Base-by-base conservation (phyloP, 2,329 filamentous ascomycete species). In the Nemania sp. region DNA sequence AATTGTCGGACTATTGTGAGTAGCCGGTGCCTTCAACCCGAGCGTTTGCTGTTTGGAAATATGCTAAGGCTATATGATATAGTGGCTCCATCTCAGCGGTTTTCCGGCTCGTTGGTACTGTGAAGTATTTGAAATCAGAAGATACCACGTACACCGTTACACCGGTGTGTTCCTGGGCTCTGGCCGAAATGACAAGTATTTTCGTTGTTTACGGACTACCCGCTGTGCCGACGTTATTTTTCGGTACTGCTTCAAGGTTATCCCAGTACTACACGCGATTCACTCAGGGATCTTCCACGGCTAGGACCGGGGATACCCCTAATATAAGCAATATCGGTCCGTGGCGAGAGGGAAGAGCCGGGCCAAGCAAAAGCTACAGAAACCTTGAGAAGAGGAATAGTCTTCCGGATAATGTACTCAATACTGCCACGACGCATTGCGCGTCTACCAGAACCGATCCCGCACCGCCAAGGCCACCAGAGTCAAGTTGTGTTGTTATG, bases 51-150 rank as follows among this genome's bases (percentile, higher is more conserved):
- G 7, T 26, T 19, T 23, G 17, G 20, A 17, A 11, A 19, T 9
- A 34, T 41, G 22, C 49, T 52, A 28, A 52, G 7, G n/a, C 20
- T 3, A 20, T 28, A 30, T 22, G n/a, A 6, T 31, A 45, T 19
- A 56, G 54, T 20, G 49, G 54, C 26, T 49, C 44, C 9, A 46
- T 56, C 20, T 52, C 54, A 3, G 44, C 49, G n/a, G 49, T 56
- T 11, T 46, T 56, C 40, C 40, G 44, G 23, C 54, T 56, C 5
- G 34, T 53, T 20, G 40, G 40, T 6, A 49, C 28, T 12, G 26
- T 30, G 11, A 14, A 31, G 28, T 42, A 40, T 24, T 30, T 19
- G 15, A 45, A 19, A 17, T 53, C 54, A n/a, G 11, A 46, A 44
- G 54, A 53, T 26, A 33, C 26, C n/a, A 56, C 54, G 14, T 56